Evolutionary conservation across 2,329 filamentous ascomycete species (phyloP), one percentile per base, ranked within the genome.

Genomic region (Fusarium luffae): DNA sequence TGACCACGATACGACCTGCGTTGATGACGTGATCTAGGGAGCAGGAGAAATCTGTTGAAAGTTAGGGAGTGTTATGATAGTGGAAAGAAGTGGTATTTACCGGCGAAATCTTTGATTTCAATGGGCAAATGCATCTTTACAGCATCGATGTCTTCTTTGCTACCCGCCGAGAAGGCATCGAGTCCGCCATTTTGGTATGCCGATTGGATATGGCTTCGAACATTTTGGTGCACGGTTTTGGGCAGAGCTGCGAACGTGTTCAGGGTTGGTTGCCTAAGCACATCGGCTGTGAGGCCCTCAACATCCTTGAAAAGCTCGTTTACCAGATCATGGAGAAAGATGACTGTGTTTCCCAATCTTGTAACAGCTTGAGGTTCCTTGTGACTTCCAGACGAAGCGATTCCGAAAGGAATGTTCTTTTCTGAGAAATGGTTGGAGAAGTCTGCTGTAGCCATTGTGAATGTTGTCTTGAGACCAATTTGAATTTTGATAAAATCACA

Each of bases 21-120:
- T 88, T 89, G 49, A 82, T 79, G 28, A 84, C 81, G 64, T 89
- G 86, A 46, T 87, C 82, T 11, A 82, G 78, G 0, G 83, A 86
- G 59, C 84, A 86, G 3, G 83, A 86, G 76, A 88, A 89, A 74
- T 89, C 88, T 46, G 2, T 23, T 7, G 5, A 7, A 23, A n/a
- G n/a, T n/a, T n/a, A n/a, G n/a, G n/a, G n/a, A n/a, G n/a, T n/a
- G n/a, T n/a, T n/a, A n/a, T n/a, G n/a, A n/a, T n/a, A n/a, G n/a
- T n/a, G n/a, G n/a, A n/a, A n/a, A n/a, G n/a, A n/a, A n/a, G n/a
- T n/a, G n/a, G n/a, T n/a, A n/a, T 21, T 13, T 56, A 74, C 71
- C 74, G 5, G 77, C 85, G 71, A 89, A 90, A 37, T 86, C 87
- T 7, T 82, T 81, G 19, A 88, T 83, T 5, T 79, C 75, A 40